phyloP scores from a whole-genome alignment of 2,329 filamentous ascomycete genomes.

The Epichloe coenophiala region DNA sequence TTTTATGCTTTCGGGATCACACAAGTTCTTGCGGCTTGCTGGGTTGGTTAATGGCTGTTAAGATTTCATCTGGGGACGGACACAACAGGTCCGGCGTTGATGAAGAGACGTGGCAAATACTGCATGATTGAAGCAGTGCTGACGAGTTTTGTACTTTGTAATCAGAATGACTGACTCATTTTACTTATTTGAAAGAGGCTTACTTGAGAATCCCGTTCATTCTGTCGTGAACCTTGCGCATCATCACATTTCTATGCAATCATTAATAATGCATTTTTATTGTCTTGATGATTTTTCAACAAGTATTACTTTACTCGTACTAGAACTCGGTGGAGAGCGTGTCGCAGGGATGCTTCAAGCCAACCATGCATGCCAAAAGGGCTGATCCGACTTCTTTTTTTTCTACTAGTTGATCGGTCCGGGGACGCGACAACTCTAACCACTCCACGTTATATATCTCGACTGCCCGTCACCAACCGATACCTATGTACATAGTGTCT shows the following conservation, averaged over 20 bases:
- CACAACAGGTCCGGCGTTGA: background rate
- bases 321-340: too few relatives aligned
- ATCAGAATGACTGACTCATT: background rate
- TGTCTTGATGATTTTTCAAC: too few relatives aligned
- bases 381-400: too few relatives aligned
- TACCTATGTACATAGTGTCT: background rate
- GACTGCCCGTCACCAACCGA: too few relatives aligned
- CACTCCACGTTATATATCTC: background rate
- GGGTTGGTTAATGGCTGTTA: background rate
- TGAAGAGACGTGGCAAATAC: background rate
- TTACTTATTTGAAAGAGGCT: background rate
- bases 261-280: too few relatives aligned
- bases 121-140: background rate
- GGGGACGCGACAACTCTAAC: background rate
- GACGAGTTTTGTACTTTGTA: constrained; percentile 1
- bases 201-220: background rate
- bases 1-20: background rate
- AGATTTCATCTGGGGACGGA: background rate
- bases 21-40: background rate
- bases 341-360: too few relatives aligned
- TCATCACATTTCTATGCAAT: too few relatives aligned
- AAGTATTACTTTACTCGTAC: too few relatives aligned
- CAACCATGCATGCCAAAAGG: too few relatives aligned
- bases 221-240: background rate
- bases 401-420: too few relatives aligned